Conservation (phyloP, 2,329 filamentous ascomycete species). For the Aspergillus ochraceus region DNA sequence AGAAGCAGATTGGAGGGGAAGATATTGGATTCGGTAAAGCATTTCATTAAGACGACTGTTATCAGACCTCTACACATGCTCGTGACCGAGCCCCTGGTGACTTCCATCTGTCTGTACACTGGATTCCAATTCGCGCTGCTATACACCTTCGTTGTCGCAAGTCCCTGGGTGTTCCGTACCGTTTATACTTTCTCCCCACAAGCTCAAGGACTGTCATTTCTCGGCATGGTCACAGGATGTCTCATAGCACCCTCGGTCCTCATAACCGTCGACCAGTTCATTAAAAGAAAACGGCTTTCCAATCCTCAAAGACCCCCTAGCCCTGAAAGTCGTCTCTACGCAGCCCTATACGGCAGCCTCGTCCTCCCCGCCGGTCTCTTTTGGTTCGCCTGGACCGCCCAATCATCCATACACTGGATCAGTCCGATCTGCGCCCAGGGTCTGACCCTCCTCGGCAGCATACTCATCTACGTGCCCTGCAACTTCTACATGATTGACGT, state of each 20-base stretch:
- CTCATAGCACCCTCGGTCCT: conserved; percentile 49
- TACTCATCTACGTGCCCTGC: conserved; percentile 35
- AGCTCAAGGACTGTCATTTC: conserved; percentile 72
- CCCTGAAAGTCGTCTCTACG: conserved; percentile 26
- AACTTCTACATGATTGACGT: conserved; percentile 45
- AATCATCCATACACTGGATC: conserved; percentile 31
- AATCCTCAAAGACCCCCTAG: neutral
- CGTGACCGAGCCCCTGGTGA: conserved; percentile 68
- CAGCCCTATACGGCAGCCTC: conserved; percentile 27
- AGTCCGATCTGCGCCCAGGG: conserved; percentile 29
- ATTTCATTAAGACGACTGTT: conserved; percentile 32
- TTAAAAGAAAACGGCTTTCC: neutral
- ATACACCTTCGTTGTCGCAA: conserved; percentile 83
- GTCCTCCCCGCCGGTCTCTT: conserved; percentile 58
- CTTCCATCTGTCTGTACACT: conserved; percentile 68
- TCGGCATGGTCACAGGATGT: conserved; percentile 75
- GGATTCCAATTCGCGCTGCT: conserved; percentile 76
- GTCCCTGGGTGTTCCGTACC: conserved; percentile 73
- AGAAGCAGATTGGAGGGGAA: neutral
- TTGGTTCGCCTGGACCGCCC: conserved; percentile 67
- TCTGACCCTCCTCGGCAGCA: conserved; percentile 23
- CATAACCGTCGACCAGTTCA: conserved; percentile 5
- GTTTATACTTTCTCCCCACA: conserved; percentile 58
- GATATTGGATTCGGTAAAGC: neutral
- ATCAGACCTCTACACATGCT: conserved; percentile 63